phyloP scores from a whole-genome alignment of 2,329 filamentous ascomycete genomes.

The Helotiales sp. region DNA sequence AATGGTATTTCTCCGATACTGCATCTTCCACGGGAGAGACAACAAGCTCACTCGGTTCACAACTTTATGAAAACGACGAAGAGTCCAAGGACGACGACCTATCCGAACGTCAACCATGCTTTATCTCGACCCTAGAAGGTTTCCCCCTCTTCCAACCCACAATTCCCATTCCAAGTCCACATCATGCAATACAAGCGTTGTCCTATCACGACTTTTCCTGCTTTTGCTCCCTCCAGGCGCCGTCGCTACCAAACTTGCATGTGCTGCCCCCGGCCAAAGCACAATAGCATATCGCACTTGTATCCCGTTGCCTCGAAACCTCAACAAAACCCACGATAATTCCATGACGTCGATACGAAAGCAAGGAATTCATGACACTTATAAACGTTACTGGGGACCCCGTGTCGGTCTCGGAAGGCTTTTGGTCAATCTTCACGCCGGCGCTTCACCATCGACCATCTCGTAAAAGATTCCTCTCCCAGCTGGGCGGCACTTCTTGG shows the following conservation, averaged over 20 bases:
- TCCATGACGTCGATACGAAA: not conserved
- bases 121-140: not conserved
- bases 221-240: not conserved
- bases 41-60: constrained; percentile 1
- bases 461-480: not conserved
- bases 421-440: not conserved
- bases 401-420: not conserved
- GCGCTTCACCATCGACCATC: not conserved
- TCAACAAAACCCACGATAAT: not conserved
- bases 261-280: not conserved
- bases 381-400: not conserved
- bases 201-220: not conserved
- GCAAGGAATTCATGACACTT: not conserved
- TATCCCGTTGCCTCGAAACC: not conserved
- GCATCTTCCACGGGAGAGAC: not conserved
- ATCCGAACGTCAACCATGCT: not conserved
- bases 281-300: not conserved
- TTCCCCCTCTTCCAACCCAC: not conserved
- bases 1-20: not conserved
- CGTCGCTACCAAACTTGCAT: not conserved
- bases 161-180: not conserved
- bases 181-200: not conserved
- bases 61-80: not conserved
- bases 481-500: not conserved
- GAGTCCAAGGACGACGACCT: not conserved